Evolutionary conservation across 306 rosid genomes (phyloP).

Genomic region (Quercus variabilis): DNA sequence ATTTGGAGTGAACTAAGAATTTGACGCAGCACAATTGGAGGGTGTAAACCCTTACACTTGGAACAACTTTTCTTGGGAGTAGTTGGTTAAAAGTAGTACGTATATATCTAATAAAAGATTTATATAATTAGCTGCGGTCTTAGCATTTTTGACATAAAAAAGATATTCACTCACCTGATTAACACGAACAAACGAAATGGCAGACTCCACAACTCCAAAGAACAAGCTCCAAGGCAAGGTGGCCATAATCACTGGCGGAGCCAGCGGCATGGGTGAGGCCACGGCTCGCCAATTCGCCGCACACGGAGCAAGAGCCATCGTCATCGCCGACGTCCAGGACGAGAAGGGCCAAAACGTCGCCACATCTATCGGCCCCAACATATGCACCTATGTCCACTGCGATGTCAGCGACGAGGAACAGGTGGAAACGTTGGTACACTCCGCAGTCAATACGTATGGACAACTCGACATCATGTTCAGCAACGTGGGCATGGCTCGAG

Average conservation of each 20-base stretch:
- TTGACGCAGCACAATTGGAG: no score
- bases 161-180: no score
- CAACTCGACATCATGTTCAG: slow-evolving; percentile 60
- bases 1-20: no score
- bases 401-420: slow-evolving; percentile 50
- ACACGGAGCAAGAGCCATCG: slow-evolving; percentile 39
- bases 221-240: slow-evolving; percentile 39
- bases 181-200: slow-evolving; percentile 4
- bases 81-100: no score
- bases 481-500: slow-evolving; percentile 35
- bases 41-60: no score
- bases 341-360: slow-evolving; percentile 35
- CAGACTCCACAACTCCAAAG: not conserved
- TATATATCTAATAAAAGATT: no score
- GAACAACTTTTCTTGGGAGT: no score
- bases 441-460: slow-evolving; percentile 30
- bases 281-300: slow-evolving; percentile 39
- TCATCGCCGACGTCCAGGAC: slow-evolving; percentile 58
- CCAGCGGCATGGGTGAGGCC: slow-evolving; percentile 67
- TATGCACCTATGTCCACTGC: slow-evolving; percentile 45
- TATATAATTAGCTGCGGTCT: no score
- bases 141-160: no score
- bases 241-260: slow-evolving; percentile 57
- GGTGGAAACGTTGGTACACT: slow-evolving; percentile 30
- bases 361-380: slow-evolving; percentile 33